Base-by-base conservation (phyloP, 2,329 filamentous ascomycete genomes). In the Fusarium algeriense region DNA sequence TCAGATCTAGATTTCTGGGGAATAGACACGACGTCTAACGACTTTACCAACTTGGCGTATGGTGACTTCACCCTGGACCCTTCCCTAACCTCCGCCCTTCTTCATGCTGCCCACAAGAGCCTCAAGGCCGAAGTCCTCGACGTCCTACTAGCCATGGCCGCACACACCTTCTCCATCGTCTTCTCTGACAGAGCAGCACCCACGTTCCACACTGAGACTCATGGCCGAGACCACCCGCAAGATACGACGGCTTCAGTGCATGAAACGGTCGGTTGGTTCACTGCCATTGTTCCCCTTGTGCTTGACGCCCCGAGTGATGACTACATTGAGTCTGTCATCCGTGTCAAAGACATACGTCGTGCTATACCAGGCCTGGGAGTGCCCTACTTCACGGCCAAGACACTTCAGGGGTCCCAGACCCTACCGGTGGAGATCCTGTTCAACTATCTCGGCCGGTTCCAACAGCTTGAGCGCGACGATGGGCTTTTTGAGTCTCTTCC, bases 251-350 rank as follows among this genome's bases (percentile, higher is more conserved):
- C 37, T 5, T 19, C 50, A 23, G 50, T 54, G 9, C 50, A 54
- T 54, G 50, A 54, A 23, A 54, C 50, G 4, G 37, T 54, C 50
- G 50, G 50, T 26, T 54, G 50, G 50, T 54, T 54, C 26, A 54
- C 50, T 19, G 50, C 50, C 19, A 54, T 54, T 23, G 26, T 8
- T 3, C 50, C 50, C 4, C 26, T 54, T 23, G 50, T 54, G 7
- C 37, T 54, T 5, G 9, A 34, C n/a, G 6, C 26, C 5, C 37
- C 10, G 3, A 5, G n/a, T 6, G 37, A 23, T 6, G 35, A 41
- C 19, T 43, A 43, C 13, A 6, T 54, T 19, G 50, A 43, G 7
- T 54, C 50, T 41, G 50, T 43, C 23, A 13, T 54, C 38, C 50
- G 26, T 2, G 28, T 54, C 28, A 54, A 54, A 4, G 50, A 54